Evolutionary conservation across 768 basidiomycete genomes (phyloP), one percentile per base, ranked within the genome.

Genomic region (Tricholoma saponaceum): DNA sequence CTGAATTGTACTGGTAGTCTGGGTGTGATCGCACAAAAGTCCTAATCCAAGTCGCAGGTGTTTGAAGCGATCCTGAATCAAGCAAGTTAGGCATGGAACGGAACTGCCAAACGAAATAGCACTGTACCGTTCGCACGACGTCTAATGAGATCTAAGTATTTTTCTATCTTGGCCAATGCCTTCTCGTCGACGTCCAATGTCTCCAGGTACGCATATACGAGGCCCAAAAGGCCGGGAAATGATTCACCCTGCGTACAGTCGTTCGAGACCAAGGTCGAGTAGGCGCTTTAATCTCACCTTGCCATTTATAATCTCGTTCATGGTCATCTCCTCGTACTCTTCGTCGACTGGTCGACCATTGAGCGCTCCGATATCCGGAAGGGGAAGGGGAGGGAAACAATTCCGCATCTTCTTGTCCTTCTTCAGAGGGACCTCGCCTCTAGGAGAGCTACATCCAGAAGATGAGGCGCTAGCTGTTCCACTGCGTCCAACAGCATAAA

Each of bases 271-370:
- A 14, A 20, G 26, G 9, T n/a, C 56, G 54, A 23, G 51, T 41
- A 54, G 58, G 58, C 52, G 20, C 32, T 30, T 23, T 2, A 22
- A 12, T 60, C 75, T 52, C 58, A 87, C 90, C 82, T 91, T 90
- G n/a, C 97, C 97, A 64, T 90, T 92, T 72, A 99, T 88, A 52
- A 98, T 91, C 73, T 98, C 93, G 59, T 92, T 76, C 70, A 98
- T 81, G 0, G 89, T 83, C 88, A 96, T 95, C 69, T 96, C 92
- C 64, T 87, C 92, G 60, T 92, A 95, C 70, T 98, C 95, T 6
- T 92, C 85, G 35, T 87, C 83, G 5, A 94, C 76, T 0, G 83
- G 78, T 9, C 72, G 72, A n/a, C 14, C 6, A 37, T 69, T 62
- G 20, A 63, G 55, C 14, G 67, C 60, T 9, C 79, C 85, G 39